Evolutionary conservation across 305 asterid genomes (phyloP).

Genomic region (Fraxinus platypoda): DNA sequence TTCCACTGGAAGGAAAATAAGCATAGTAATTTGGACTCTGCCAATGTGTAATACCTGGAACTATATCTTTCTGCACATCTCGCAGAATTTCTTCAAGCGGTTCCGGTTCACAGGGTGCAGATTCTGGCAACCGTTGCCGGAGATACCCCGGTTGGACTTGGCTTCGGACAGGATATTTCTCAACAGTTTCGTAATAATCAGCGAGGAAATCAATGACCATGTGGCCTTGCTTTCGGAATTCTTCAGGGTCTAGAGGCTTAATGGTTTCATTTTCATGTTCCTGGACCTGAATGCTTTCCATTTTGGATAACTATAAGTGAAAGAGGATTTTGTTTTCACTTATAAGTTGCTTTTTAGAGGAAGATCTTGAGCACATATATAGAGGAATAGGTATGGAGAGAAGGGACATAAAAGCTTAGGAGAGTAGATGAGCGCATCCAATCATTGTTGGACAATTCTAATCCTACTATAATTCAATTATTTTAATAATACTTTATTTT

Average conservation of each 20-base stretch:
- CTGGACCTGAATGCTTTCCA: constrained; percentile 41
- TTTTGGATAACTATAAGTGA: not conserved
- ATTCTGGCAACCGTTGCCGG: constrained; percentile 45
- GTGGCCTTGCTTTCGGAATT: constrained; percentile 60
- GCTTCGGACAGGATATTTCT: constrained; percentile 60
- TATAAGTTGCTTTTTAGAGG: not conserved
- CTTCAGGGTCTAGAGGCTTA: constrained; percentile 60
- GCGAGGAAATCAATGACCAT: constrained; percentile 64
- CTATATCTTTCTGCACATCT: constrained; percentile 51
- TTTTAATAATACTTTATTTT: too few species aligned
- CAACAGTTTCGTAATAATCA: constrained; percentile 61
- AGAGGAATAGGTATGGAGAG: not conserved
- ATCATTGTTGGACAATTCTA: too few species aligned
- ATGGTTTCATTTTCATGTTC: constrained; percentile 37
- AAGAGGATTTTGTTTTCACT: not conserved
- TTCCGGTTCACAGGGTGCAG: constrained; percentile 53
- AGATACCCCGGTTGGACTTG: constrained; percentile 66
- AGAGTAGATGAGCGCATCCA: not conserved
- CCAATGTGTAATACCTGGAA: constrained; percentile 71
- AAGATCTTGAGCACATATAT: not conserved
- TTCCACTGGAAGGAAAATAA: constrained; percentile 56
- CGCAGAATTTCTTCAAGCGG: constrained; percentile 46
- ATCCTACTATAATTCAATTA: too few species aligned
- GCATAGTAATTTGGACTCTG: constrained; percentile 72
- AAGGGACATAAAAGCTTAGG: not conserved